Evolutionary conservation across 352 stramenopile species (phyloP).

Genomic region (Thalassiosira livingstoniorum): DNA sequence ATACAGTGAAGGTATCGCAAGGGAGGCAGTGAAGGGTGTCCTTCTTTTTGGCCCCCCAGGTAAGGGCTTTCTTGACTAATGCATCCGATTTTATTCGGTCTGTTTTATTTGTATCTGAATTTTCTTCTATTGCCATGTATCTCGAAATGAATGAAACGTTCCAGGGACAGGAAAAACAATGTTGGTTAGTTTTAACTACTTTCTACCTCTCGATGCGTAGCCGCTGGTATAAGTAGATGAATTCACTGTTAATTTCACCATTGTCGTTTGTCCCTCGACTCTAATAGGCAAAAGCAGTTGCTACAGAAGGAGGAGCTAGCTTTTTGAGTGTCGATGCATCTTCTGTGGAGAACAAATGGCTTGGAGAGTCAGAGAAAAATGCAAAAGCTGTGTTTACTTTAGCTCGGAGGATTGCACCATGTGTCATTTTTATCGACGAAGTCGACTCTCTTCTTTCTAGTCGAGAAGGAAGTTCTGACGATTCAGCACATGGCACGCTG

Average conservation of each 20-base stretch:
- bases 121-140: too few relatives aligned
- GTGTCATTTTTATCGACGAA: constrained; percentile 91
- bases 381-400: constrained; percentile 91
- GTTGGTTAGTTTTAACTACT: too few relatives aligned
- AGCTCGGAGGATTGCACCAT: constrained; percentile 87
- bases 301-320: constrained; percentile 89
- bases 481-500: constrained; percentile 89
- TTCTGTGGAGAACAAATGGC: constrained; percentile 91
- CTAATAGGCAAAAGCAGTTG: constrained; percentile 92
- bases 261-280: too few relatives aligned
- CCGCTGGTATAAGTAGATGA: too few relatives aligned
- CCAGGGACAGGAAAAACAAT: constrained; percentile 40
- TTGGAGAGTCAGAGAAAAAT: constrained; percentile 91
- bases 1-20: constrained; percentile 89
- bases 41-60: constrained; percentile 87
- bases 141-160: background rate
- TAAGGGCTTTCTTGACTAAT: constrained; percentile 9
- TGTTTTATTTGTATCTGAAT: constrained; percentile 4
- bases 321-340: constrained; percentile 90
- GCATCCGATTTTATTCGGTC: background rate
- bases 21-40: constrained; percentile 90
- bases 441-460: constrained; percentile 88
- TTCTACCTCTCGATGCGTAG: too few relatives aligned
- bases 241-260: too few relatives aligned
- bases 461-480: constrained; percentile 86